Percentiles rank a stretch among this genome's conserved stretches.
These are phyloP conservation scores for Komagataella mondaviorum DNA, from an alignment of 805 yeast genomes.

Conservation along the genomic window DNA sequence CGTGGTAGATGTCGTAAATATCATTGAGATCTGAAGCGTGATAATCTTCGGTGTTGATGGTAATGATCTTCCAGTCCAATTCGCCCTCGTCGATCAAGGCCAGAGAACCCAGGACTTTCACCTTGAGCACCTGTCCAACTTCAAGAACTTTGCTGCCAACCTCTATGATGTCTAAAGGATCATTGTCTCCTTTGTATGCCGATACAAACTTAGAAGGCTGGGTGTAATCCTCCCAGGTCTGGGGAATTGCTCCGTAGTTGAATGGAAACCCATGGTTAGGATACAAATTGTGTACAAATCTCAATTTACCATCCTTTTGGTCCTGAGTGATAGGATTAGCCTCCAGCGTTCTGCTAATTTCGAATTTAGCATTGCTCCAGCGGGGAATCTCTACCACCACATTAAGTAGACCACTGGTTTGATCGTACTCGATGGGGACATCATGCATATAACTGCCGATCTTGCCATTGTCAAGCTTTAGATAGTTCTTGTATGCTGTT, in stretches of 20 bases:
- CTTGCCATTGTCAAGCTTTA: conserved; percentile 25
- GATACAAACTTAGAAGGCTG: conserved; percentile 37
- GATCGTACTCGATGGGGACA: conserved; percentile 40
- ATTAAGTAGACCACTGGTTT: conserved; percentile 28
- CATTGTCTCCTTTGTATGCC: conserved; percentile 68
- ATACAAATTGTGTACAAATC: conserved; percentile 69
- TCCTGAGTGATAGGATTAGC: conserved; percentile 80
- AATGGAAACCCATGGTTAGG: conserved; percentile 80
- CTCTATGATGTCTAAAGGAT: conserved; percentile 91
- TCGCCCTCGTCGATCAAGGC: conserved; percentile 89
- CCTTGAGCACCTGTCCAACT: conserved; percentile 43
- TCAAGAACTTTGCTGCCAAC: conserved; percentile 43
- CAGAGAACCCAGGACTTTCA: conserved; percentile 61
- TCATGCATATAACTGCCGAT: conserved; percentile 63
- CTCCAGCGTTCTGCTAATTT: conserved; percentile 40
- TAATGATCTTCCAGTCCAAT: conserved; percentile 87
- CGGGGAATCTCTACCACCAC: conserved; percentile 72
- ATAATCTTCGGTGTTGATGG: conserved; percentile 55
- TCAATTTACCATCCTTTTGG: conserved; percentile 54
- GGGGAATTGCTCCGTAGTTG: conserved; percentile 83
- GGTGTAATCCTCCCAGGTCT: conserved; percentile 84
- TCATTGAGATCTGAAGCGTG: conserved; percentile 44
- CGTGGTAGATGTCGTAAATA: conserved; percentile 51
- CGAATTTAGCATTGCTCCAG: conserved; percentile 78
- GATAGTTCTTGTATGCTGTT: conserved; percentile 27